Percentiles rank a stretch among this genome's conserved stretches.
Evolutionary conservation across 306 rosid genomes (phyloP).

Genomic region (Mimosa bimucronata): DNA sequence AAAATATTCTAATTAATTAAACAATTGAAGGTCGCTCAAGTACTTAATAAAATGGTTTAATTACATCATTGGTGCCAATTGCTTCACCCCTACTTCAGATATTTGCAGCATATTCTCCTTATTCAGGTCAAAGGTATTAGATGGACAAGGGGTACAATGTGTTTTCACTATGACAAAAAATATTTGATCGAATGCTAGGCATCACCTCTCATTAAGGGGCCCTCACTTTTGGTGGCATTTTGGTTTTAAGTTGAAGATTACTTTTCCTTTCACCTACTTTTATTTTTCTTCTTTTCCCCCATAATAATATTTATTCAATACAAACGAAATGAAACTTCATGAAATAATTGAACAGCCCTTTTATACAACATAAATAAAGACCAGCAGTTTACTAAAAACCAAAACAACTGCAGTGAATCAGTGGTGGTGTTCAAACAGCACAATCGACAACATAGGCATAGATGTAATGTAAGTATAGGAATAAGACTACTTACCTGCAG

Average conservation of each 20-base stretch:
- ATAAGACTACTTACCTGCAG: slow-evolving; percentile 52
- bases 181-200: background rate
- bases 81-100: background rate
- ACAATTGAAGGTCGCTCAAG: background rate
- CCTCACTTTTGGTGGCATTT: background rate
- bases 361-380: background rate
- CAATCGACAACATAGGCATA: slow-evolving; percentile 16
- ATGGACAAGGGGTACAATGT: background rate
- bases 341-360: background rate
- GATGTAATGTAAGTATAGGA: background rate
- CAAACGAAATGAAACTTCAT: background rate
- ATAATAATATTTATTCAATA: background rate
- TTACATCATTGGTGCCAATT: background rate
- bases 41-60: background rate
- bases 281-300: background rate
- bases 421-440: background rate
- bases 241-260: background rate
- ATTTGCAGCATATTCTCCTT: background rate
- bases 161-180: background rate
- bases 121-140: background rate
- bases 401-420: background rate
- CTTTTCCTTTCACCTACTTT: background rate
- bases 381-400: background rate
- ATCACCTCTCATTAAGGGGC: background rate
- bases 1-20: background rate